Base-by-base conservation (phyloP, 306 rosid species). In the Vicia sativa region DNA sequence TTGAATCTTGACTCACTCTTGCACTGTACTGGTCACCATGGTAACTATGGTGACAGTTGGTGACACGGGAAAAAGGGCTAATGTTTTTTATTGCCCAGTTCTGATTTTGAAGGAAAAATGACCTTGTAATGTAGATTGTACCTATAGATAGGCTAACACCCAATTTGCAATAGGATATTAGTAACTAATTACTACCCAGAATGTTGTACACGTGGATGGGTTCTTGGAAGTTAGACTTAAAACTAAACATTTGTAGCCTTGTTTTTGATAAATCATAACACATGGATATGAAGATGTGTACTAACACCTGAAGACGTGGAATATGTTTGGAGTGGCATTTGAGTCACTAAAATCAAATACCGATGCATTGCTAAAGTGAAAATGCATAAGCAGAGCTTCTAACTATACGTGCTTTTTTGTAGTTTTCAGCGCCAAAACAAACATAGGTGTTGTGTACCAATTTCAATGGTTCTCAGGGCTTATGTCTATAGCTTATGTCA, bases 81-180 rank as follows among this genome's bases (percentile, higher is more conserved):
- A n/a, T 16, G 3, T 14, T 61, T 61, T 16, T 69, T 21, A 34
- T 34, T 34, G 9, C 38, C 9, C 19, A 11, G 11, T 26, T 15
- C 13, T 38, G 31, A 21, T 65, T 63, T 53, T 46, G 60, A 59
- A 54, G 73, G 60, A 63, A 56, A 56, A 21, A 7, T 39, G 43
- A 65, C 19, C 9, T 16, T 64, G 7, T 54, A 14, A 18, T 64
- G 7, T 62, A 14, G 14, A 59, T 11, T 46, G 62, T 31, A 48
- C 37, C 37, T 53, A 31, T 41, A 39, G 62, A 60, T 29, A 44
- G 43, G 68, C 41, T 55, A 42, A 31, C 9, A 25, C 29, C 60
- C 13, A 10, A 68, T 53, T 59, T 60, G 3, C 44, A 48, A 64
- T 25, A 8, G 26, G 39, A 9, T 65, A 49, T 58, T 15, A 4